Base-by-base conservation (phyloP, 2,329 filamentous ascomycete species). In the Dendryphion nanum region DNA sequence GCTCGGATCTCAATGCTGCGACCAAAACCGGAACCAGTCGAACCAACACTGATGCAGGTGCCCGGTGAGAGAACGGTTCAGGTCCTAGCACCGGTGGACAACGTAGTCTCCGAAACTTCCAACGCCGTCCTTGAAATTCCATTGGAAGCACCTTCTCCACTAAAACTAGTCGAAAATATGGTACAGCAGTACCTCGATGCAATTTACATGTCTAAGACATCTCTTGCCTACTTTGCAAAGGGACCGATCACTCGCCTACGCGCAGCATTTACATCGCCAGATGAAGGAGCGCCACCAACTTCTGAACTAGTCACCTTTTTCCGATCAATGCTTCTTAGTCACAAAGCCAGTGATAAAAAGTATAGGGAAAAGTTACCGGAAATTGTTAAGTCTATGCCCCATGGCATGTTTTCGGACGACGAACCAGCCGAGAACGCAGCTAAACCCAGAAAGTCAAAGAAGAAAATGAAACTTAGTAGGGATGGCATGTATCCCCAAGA, bases 171-270 rank as follows among this genome's bases (percentile, higher is more conserved):
- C 81, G 83, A 40, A 76, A 79, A 44, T 5, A 41, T 63, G 13
- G 47, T 59, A 3, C 55, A 59, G 17, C 56, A 67, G 32, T 68
- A 67, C 41, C 55, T 75, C 15, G 69, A 74, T 12, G 63, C 69
- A 20, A 50, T 75, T 45, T 74, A 77, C 58, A 50, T 69, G 8
- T 68, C 61, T 6, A 67, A 86, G 76, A 86, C 85, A 21, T 88
- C 86, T 3, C 69, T 91, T 40, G 86, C 86, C 41, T 93, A 90
- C 63, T 90, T 91, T 64, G 83, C 83, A 15, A 93, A 93, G 68
- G 87, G 86, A 1, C 85, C 87, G 2, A 69, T 93, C 15, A 87
- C 86, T 30, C 77, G 86, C 50, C 83, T 85, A 31, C 78, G 86
- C 42, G 84, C 83, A 32, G 78, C 82, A 12, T 88, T 88, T 46